phyloP scores from a whole-genome alignment of 495 filamentous ascomycete genomes.

The Physcia stellaris region DNA sequence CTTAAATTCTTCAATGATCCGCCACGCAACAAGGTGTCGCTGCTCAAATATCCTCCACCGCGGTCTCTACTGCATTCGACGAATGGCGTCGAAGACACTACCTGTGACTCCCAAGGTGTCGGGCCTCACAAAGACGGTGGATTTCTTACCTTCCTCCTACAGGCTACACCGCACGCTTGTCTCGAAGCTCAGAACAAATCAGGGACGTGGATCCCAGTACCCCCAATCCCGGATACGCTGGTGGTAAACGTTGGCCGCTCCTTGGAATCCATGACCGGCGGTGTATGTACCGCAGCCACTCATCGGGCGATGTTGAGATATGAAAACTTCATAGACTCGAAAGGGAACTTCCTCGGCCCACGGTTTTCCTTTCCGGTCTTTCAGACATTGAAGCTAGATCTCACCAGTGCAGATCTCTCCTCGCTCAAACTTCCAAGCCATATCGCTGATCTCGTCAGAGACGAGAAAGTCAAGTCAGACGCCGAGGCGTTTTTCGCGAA shows the following conservation, averaged over 20 bases:
- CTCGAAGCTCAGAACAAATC: conserved; percentile 75
- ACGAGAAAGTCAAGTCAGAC: conserved; percentile 29
- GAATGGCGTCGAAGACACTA: background rate
- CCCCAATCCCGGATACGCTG: conserved; percentile 34
- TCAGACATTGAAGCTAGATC: conserved; percentile 67
- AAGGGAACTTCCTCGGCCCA: conserved; percentile 44
- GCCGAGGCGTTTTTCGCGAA: conserved; percentile 30
- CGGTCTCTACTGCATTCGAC: conserved; percentile 27
- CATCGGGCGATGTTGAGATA: conserved; percentile 31
- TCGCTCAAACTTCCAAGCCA: conserved; percentile 52
- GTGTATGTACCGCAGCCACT: conserved; percentile 52
- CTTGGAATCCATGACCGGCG: conserved; percentile 71
- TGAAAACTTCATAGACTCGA: conserved; percentile 20
- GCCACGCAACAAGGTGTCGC: conserved; percentile 78
- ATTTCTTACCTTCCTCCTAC: conserved; percentile 68
- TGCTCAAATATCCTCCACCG: conserved; percentile 65
- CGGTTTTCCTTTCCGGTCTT: conserved; percentile 80
- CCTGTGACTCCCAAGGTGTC: conserved; percentile 41
- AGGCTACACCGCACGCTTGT: conserved; percentile 57
- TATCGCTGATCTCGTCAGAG: conserved; percentile 34
- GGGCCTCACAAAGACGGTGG: conserved; percentile 87
- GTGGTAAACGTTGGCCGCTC: conserved; percentile 86
- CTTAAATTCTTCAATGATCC: conserved; percentile 61
- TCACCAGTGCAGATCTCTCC: conserved; percentile 52
- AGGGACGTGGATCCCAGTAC: conserved; percentile 58